Percentiles rank a stretch among this genome's conserved stretches.
These are phyloP conservation scores for Suillus clintonianus DNA, from an alignment of 768 basidiomycete species.

Conservation along the genomic window DNA sequence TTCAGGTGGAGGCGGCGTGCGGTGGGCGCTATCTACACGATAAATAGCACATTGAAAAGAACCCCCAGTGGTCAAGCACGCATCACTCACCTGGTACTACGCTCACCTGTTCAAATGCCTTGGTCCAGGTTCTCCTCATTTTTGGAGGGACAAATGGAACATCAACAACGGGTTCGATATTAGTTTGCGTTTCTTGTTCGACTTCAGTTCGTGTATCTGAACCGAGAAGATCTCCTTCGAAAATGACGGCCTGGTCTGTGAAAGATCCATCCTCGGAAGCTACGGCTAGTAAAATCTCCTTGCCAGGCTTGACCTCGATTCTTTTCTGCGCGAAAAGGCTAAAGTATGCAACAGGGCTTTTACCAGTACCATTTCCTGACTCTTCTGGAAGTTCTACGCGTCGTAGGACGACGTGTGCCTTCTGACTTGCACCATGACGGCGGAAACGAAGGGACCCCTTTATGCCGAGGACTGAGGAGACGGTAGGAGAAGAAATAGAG, in stretches of 20 bases:
- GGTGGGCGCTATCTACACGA: slow-evolving; percentile 24
- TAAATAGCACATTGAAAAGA: slow-evolving; percentile 2
- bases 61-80: background rate
- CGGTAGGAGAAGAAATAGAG: slow-evolving; percentile 31
- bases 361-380: slow-evolving; percentile 43
- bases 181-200: slow-evolving; percentile 42
- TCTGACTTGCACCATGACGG: slow-evolving; percentile 65
- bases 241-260: slow-evolving; percentile 57
- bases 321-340: slow-evolving; percentile 68
- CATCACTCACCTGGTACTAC: slow-evolving; percentile 38
- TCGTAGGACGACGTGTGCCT: slow-evolving; percentile 67
- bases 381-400: slow-evolving; percentile 56
- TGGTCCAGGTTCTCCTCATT: slow-evolving; percentile 64
- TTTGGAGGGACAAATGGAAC: slow-evolving; percentile 56
- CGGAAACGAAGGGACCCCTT: slow-evolving; percentile 64
- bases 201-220: slow-evolving; percentile 39
- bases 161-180: slow-evolving; percentile 43
- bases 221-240: slow-evolving; percentile 52
- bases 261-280: slow-evolving; percentile 52
- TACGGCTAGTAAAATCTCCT: slow-evolving; percentile 66
- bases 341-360: slow-evolving; percentile 49
- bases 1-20: slow-evolving; percentile 21
- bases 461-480: slow-evolving; percentile 61
- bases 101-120: slow-evolving; percentile 47
- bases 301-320: slow-evolving; percentile 70